Evolutionary conservation across 148 eudicot species (phyloP).

Genomic region (Rhododendron griersonianum): DNA sequence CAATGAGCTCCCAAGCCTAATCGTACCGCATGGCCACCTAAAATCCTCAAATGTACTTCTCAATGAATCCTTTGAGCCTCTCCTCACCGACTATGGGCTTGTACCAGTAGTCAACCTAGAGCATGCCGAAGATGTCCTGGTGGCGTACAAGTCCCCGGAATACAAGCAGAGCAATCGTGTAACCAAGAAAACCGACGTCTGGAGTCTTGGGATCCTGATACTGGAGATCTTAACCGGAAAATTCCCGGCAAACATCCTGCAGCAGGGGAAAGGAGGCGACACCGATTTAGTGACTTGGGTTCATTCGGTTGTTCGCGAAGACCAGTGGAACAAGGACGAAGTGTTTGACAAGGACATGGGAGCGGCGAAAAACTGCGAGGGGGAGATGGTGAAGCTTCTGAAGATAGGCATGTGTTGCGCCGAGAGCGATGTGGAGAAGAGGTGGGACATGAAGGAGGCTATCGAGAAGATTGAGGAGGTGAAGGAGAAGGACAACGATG

Average conservation of each 20-base stretch:
- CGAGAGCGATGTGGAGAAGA: slow-evolving; percentile 46
- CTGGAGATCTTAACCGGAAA: slow-evolving; percentile 65
- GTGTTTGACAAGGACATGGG: slow-evolving; percentile 62
- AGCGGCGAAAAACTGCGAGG: slow-evolving; percentile 22
- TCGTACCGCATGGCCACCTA: slow-evolving; percentile 79
- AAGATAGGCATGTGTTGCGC: slow-evolving; percentile 60
- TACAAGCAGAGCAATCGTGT: slow-evolving; percentile 39
- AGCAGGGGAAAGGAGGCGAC: slow-evolving; percentile 47
- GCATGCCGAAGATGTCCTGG: slow-evolving; percentile 58
- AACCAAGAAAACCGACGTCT: slow-evolving; percentile 71
- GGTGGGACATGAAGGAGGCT: slow-evolving; percentile 68
- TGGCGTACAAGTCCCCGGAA: slow-evolving; percentile 87
- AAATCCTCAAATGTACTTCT: slow-evolving; percentile 86
- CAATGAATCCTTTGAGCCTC: slow-evolving; percentile 35
- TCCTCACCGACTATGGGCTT: slow-evolving; percentile 62
- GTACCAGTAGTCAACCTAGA: slow-evolving; percentile 69
- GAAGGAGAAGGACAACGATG: slow-evolving; percentile 46
- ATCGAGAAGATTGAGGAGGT: slow-evolving; percentile 56
- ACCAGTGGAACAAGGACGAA: slow-evolving; percentile 8
- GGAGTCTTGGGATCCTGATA: slow-evolving; percentile 72
- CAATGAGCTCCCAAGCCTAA: slow-evolving; percentile 57
- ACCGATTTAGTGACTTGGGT: slow-evolving; percentile 38
- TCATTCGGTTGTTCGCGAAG: slow-evolving; percentile 19
- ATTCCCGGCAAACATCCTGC: slow-evolving; percentile 46
- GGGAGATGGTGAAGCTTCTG: slow-evolving; percentile 67